Evolutionary conservation across 192 early-diverging fungal species (phyloP), one percentile per base, ranked within the genome.

Genomic region (Geranomyces variabilis): DNA sequence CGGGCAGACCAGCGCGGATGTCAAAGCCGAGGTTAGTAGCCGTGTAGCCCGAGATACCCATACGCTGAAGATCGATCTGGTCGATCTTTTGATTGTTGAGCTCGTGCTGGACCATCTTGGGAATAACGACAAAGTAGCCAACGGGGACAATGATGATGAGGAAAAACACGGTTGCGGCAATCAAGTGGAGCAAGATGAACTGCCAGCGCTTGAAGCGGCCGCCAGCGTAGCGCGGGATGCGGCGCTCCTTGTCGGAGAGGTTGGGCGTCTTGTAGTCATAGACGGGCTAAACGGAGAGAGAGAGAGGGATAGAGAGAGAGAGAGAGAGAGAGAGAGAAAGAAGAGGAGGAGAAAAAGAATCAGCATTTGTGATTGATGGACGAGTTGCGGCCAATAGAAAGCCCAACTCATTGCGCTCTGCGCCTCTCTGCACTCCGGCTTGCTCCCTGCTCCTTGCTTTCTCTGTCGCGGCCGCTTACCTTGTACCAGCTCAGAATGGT

Each of bases 91-190:
- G 61, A 29, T 70, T 75, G 67, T 75, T 71, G 28, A 79, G 63
- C 15, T 58, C 45, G 70, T 48, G 30, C 36, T 79, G 78, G 64
- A 79, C 59, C 41, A 75, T 63, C 7, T 43, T 55, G 69, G 78
- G 78, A 65, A 79, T 68, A 33, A 79, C 51, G 65, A 79, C 53
- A 63, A 79, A 79, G 73, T 79, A 79, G 15, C 33, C 36, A 21
- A 76, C 15, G 33, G 73, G 73, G 59, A 61, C 28, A 26, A 79
- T 29, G 47, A 71, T 60, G 56, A 75, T 14, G 56, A 71, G 22
- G 59, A 75, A 49, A 29, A 77, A 19, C 49, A 45, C 34, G 21
- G 46, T 17, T 14, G 65, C 14, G 63, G 63, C n/a, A 5, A 70
- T 30, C 30, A 77, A 0, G 62, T 77, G 69, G 41, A 71, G 45